Percentiles rank a stretch among this genome's conserved stretches.
phyloP scores from a whole-genome alignment of 495 filamentous ascomycete species.

The Penicillium psychrofluorescens region DNA sequence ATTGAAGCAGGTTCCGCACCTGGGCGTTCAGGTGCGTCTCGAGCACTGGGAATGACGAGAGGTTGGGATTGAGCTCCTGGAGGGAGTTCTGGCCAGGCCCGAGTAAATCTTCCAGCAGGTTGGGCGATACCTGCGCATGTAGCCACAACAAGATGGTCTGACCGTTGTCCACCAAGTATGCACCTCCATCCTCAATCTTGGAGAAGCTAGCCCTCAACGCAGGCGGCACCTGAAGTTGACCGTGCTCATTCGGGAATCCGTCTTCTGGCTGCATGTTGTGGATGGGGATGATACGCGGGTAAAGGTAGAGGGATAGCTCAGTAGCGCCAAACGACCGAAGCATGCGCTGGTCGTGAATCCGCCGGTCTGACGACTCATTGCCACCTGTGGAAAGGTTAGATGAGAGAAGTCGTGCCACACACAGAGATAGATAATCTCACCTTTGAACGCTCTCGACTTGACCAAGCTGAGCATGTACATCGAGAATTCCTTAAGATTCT shows the following conservation, averaged over 20 bases:
- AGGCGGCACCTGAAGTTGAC: conserved; percentile 70
- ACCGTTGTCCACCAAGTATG: conserved; percentile 96
- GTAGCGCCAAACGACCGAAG: conserved; percentile 77
- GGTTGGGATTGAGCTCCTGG: conserved; percentile 68
- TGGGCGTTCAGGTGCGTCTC: conserved; percentile 94
- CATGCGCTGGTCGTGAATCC: conserved; percentile 86
- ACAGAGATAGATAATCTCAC: conserved; percentile 16
- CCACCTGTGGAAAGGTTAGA: conserved; percentile 41
- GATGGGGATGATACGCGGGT: conserved; percentile 85
- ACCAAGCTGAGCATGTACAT: conserved; percentile 95
- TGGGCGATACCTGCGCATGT: conserved; percentile 65
- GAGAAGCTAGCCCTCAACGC: conserved; percentile 76
- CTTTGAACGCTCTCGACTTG: conserved; percentile 91
- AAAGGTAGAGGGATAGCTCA: conserved; percentile 88
- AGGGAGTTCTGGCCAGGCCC: conserved; percentile 68
- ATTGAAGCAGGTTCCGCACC: conserved; percentile 87
- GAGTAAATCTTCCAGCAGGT: conserved; percentile 86
- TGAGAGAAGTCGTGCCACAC: background rate
- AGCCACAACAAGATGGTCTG: conserved; percentile 88
- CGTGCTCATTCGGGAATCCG: conserved; percentile 83
- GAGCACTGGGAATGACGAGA: conserved; percentile 61
- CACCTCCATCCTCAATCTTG: conserved; percentile 87
- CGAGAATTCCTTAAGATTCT: conserved; percentile 91
- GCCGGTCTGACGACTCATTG: conserved; percentile 82
- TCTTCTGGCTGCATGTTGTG: conserved; percentile 73